Percentiles rank a stretch among this genome's conserved stretches.
Conservation (phyloP, 495 filamentous ascomycete genomes). For the Penicillium silybi region DNA sequence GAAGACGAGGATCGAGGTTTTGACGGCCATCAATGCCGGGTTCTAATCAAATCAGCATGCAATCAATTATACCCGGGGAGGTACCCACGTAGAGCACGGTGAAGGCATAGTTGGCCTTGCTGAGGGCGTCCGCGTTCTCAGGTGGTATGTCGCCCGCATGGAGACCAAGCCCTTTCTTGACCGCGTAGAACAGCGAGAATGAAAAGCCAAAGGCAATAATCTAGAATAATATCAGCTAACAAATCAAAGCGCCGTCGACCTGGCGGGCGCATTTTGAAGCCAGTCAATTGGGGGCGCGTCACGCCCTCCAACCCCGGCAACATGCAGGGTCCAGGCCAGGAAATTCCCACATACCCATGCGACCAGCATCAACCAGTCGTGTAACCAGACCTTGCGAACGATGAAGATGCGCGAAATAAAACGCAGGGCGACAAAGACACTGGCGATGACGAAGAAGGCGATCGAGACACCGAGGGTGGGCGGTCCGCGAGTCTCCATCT, state of each 20-base stretch:
- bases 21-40: constrained; percentile 70
- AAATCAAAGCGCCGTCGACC: not conserved
- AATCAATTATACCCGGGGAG: not conserved
- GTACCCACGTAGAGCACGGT: constrained; percentile 74
- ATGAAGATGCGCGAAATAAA: constrained; percentile 70
- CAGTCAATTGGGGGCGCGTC: not conserved
- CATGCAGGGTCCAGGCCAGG: constrained; percentile 13
- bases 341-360: constrained; percentile 62
- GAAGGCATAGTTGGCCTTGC: constrained; percentile 73
- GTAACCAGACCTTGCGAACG: constrained; percentile 61
- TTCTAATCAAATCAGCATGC: constrained; percentile 50
- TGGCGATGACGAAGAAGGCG: constrained; percentile 60
- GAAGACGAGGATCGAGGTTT: constrained; percentile 88
- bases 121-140: constrained; percentile 45
- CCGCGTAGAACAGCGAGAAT: constrained; percentile 71
- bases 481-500: constrained; percentile 55
- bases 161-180: constrained; percentile 67
- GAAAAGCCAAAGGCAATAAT: constrained; percentile 71
- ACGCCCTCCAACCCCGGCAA: constrained; percentile 4
- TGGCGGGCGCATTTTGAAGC: not conserved
- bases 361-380: constrained; percentile 81
- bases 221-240: constrained; percentile 24
- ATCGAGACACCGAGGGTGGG: constrained; percentile 73
- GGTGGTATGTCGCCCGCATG: constrained; percentile 61
- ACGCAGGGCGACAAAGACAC: constrained; percentile 67